Evolutionary conservation across 768 basidiomycete genomes (phyloP).

Genomic region (Termitomyces titanicus): DNA sequence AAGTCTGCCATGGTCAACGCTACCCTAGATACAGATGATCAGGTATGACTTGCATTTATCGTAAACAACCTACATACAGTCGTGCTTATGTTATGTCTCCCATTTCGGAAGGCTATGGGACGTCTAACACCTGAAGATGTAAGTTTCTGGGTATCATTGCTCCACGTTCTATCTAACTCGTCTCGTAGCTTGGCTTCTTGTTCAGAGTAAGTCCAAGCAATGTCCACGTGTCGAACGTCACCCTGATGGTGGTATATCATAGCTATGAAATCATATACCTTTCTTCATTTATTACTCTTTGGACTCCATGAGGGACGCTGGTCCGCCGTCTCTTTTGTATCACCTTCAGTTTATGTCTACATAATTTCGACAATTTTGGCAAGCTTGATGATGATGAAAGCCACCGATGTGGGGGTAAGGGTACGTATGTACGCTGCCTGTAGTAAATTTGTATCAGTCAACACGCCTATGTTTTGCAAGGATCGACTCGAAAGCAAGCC

Average conservation of each 20-base stretch:
- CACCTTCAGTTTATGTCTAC: not conserved
- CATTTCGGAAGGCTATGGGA: slow-evolving; percentile 71
- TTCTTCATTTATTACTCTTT: not conserved
- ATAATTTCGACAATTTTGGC: not conserved
- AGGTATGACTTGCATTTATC: slow-evolving; percentile 37
- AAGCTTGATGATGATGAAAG: no score
- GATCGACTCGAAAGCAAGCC: not conserved
- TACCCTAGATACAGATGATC: slow-evolving; percentile 78
- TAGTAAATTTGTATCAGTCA: no score
- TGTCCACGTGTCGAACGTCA: not conserved
- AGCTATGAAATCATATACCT: not conserved
- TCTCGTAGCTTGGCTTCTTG: slow-evolving; percentile 47
- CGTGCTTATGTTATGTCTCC: slow-evolving; percentile 11
- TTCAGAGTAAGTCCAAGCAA: slow-evolving; percentile 41
- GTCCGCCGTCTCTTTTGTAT: not conserved
- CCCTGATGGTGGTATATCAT: not conserved
- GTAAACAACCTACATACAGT: no score
- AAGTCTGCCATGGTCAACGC: slow-evolving; percentile 95
- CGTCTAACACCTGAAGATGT: slow-evolving; percentile 85
- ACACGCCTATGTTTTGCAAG: not conserved
- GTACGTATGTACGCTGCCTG: no score
- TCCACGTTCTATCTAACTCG: slow-evolving; percentile 7
- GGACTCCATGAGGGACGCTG: not conserved
- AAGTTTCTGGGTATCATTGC: slow-evolving; percentile 19
- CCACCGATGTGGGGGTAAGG: no score